Percentiles rank a stretch among this genome's conserved stretches.
These are phyloP conservation scores for Neofusicoccum ribis DNA, from an alignment of 2,329 filamentous ascomycete genomes.

Conservation along the genomic window DNA sequence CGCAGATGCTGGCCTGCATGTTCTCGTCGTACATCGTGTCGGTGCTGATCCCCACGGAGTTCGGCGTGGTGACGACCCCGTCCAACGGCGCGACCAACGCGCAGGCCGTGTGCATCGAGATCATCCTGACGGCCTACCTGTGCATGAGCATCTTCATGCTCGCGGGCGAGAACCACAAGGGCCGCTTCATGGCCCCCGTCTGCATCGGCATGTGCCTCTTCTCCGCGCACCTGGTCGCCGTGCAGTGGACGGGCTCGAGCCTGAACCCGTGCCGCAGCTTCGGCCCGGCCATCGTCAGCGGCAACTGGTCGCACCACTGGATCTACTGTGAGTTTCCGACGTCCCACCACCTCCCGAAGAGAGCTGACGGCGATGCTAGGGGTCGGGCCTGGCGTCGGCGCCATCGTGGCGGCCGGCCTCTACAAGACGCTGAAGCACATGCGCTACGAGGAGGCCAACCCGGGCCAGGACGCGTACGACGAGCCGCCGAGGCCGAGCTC, in stretches of 20 bases:
- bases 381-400: conserved; percentile 48
- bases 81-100: conserved; percentile 41
- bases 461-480: conserved; percentile 33
- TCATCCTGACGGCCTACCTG: conserved; percentile 52
- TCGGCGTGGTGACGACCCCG: conserved; percentile 49
- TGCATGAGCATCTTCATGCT: conserved; percentile 52
- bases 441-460: conserved; percentile 40
- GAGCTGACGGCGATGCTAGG: background rate
- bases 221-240: conserved; percentile 42
- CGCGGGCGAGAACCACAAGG: conserved; percentile 43
- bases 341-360: background rate
- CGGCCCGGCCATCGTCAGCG: conserved; percentile 49
- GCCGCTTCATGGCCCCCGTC: conserved; percentile 41
- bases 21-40: conserved; percentile 48
- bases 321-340: conserved; percentile 43
- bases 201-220: conserved; percentile 50
- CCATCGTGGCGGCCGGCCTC: conserved; percentile 51
- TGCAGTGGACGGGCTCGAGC: conserved; percentile 47
- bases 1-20: conserved; percentile 49
- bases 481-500: background rate
- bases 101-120: conserved; percentile 51
- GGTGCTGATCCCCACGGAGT: conserved; percentile 45
- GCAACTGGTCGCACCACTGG: conserved; percentile 51
- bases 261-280: conserved; percentile 52
- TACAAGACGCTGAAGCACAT: conserved; percentile 49